Percentiles rank a stretch among this genome's conserved stretches.
Evolutionary conservation across 2,329 filamentous ascomycete species (phyloP).

Genomic region (Ophiocordyceps polyrhachis-furcata): DNA sequence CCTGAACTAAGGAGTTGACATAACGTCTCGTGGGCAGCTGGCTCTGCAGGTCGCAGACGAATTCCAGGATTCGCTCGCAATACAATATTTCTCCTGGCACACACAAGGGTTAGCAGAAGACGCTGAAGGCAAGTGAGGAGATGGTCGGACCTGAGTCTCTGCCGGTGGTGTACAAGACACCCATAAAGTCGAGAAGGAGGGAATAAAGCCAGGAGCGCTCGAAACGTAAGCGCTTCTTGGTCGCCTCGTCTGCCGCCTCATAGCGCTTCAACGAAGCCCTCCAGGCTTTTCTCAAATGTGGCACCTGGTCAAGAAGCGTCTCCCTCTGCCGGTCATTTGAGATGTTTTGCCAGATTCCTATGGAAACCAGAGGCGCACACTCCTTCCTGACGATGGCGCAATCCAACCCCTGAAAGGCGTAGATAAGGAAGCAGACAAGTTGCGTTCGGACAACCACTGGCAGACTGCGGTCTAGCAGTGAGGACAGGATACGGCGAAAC

Average conservation of each 20-base stretch:
- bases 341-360: slow-evolving; percentile 89
- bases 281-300: slow-evolving; percentile 79
- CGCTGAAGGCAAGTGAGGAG: not conserved
- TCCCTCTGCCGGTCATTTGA: slow-evolving; percentile 61
- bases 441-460: slow-evolving; percentile 53
- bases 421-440: slow-evolving; percentile 76
- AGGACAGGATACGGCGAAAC: slow-evolving; percentile 75
- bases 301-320: slow-evolving; percentile 47
- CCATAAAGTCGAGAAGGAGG: slow-evolving; percentile 65
- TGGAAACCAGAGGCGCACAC: slow-evolving; percentile 85
- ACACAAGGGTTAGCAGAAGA: slow-evolving; percentile 4
- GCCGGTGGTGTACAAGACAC: slow-evolving; percentile 44
- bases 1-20: slow-evolving; percentile 71
- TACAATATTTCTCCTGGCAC: slow-evolving; percentile 51
- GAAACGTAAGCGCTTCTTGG: slow-evolving; percentile 66
- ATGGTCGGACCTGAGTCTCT: slow-evolving; percentile 21
- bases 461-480: slow-evolving; percentile 57
- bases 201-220: slow-evolving; percentile 89
- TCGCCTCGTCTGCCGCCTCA: slow-evolving; percentile 63
- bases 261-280: slow-evolving; percentile 71
- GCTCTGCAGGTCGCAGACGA: slow-evolving; percentile 77
- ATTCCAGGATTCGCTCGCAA: slow-evolving; percentile 84
- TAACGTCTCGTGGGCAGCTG: slow-evolving; percentile 89
- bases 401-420: slow-evolving; percentile 86
- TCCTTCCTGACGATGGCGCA: slow-evolving; percentile 80